Evolutionary conservation across 129 eudicot genomes (phyloP), one percentile per base, ranked within the genome.

Genomic region (Glebionis coronaria): DNA sequence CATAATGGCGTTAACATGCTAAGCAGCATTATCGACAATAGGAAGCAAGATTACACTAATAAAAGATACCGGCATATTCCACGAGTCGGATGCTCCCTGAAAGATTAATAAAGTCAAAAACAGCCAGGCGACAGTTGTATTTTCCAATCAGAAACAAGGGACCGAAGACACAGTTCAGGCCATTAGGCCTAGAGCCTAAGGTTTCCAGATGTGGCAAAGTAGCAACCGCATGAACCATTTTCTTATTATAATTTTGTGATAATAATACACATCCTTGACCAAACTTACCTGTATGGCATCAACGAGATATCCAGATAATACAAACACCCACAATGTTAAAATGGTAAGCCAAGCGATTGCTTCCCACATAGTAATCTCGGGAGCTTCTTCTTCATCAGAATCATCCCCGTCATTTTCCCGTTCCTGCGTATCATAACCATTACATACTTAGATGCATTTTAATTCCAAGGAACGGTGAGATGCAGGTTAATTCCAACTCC

Each of bases 1-100:
- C 97, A 91, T 91, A 63, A 91, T 91, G 52, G 97, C 95, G 78
- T 96, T 91, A 42, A 96, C 97, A 80, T 91, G 97, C 72, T 91
- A 96, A 68, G 97, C 95, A 23, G 97, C 97, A 73, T 91, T 91
- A 5, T 94, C 96, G 38, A 88, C 97, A 64, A 91, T 87, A 18
- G 97, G 88, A 77, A 88, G 97, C 75, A 87, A 69, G 72, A 91
- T 88, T 47, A 91, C 97, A 72, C 97, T 91, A 29, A 91, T 91
- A 73, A 91, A 91, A 73, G 96, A 82, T 46, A 91, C 85, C 2
- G 97, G 96, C 81, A 91, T 87, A 82, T 85, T 83, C 88, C 84
- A 70, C 4, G 95, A 78, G 59, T 87, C 97, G 10, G 97, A 91
- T 70, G 97, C 97, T 72, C 97, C 97, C 97, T 91, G 82, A 44